Base-by-base conservation (phyloP, 2,329 filamentous ascomycete species). In the Fusarium nanum region DNA sequence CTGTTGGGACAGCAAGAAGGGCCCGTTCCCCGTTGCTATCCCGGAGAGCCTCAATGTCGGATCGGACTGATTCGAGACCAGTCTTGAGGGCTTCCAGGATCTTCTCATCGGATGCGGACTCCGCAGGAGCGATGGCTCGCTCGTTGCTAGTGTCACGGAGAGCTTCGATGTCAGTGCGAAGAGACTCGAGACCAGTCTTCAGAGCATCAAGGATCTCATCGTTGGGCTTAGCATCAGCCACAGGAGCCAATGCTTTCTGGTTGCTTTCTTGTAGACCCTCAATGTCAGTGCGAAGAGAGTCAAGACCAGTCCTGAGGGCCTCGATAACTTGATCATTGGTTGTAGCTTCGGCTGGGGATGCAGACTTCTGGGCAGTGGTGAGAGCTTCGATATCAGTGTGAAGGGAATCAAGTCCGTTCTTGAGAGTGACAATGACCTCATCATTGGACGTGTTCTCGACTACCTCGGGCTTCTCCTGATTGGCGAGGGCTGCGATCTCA, bases 151-250 rank as follows among this genome's bases (percentile, higher is more conserved):
- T 92, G 25, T 88, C 86, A 7, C 85, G 88, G 3, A 93, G 82
- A 14, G 88, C 85, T 59, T 90, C 86, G 5, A 94, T 92, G 52
- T 97, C 93, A 2, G 87, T 85, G 58, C 89, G 90, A 25, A 97
- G 84, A 45, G 85, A 85, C 44, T 91, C 88, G 12, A 97, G 83
- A 0, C 93, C 93, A n/a, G 89, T 86, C 77, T 92, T 95, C 56
- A 97, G 84, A 0, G 92, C 92, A 67, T 97, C 92, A 1, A 97
- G 83, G 50, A 97, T 93, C 79, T 97, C 93, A 67, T 95, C 92
- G 60, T 91, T 93, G 48, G 92, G 87, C 4, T 90, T 93, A 77
- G 92, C 86, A 70, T 95, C 93, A 0, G 88, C 81, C 7, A 93
- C 91, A 78, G 86, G 81, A 6, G 71, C 80, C 77, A 72, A 80